Evolutionary conservation across 2,329 filamentous ascomycete genomes (phyloP).

Genomic region (Apiospora koreana): DNA sequence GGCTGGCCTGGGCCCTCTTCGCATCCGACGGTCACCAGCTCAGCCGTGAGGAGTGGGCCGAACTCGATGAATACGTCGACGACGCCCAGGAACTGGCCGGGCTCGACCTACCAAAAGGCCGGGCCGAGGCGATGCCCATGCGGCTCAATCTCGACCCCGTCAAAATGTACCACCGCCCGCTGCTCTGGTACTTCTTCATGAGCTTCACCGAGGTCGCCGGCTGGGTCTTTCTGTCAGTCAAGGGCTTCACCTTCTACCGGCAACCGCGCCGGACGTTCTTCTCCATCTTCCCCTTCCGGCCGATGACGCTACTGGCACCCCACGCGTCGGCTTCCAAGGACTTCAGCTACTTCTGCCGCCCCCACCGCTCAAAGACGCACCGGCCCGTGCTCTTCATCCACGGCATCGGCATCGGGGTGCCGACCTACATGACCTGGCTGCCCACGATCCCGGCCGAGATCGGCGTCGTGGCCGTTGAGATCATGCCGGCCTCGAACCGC

Average conservation of each 20-base stretch:
- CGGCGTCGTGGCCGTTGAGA: constrained; percentile 17
- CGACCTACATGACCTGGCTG: constrained; percentile 14
- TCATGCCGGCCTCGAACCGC: constrained; percentile 14
- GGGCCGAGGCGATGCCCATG: constrained; percentile 20
- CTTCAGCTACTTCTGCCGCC: constrained; percentile 16
- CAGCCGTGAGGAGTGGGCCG: constrained; percentile 17
- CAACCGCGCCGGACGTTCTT: constrained; percentile 21
- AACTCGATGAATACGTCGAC: constrained; percentile 20
- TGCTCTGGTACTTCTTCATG: constrained; percentile 19
- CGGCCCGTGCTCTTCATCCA: constrained; percentile 18
- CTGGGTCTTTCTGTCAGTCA: constrained; percentile 6
- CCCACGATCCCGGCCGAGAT: constrained; percentile 17
- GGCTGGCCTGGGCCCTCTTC: constrained; percentile 23
- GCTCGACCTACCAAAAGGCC: constrained; percentile 13
- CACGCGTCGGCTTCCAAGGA: constrained; percentile 11
- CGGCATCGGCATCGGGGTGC: constrained; percentile 17
- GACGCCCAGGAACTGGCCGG: constrained; percentile 12
- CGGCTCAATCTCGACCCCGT: constrained; percentile 21
- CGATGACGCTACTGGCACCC: constrained; percentile 12
- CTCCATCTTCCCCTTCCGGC: constrained; percentile 21
- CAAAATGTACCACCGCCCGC: constrained; percentile 17
- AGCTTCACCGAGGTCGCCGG: constrained; percentile 15
- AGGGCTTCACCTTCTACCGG: constrained; percentile 23
- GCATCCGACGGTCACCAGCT: constrained; percentile 13
- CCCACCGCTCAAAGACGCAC: constrained; percentile 14